phyloP scores from a whole-genome alignment of 1,284 basidiomycete genomes.

The Chondrostereum purpureum region DNA sequence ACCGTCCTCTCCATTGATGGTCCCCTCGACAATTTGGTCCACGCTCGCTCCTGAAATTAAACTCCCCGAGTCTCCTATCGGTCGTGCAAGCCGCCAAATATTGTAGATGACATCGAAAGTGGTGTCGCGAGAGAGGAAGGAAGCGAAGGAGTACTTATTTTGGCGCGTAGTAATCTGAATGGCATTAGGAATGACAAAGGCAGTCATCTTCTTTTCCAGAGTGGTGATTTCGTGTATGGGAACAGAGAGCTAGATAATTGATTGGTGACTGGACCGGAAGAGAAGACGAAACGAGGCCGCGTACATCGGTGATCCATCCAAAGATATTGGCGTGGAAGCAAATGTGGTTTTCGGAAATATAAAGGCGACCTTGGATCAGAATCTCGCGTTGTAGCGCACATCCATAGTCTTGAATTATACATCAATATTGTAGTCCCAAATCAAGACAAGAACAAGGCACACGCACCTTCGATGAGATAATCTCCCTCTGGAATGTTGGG shows the following conservation, averaged over 20 bases:
- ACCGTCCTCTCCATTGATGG: constrained; percentile 4
- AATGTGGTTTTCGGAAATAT: constrained; percentile 97
- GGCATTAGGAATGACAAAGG: constrained; percentile 97
- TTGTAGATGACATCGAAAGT: constrained; percentile 95
- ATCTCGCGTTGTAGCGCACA: constrained; percentile 96
- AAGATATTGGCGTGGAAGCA: constrained; percentile 99
- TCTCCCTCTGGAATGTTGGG: constrained; percentile 88
- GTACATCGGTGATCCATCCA: constrained; percentile 95
- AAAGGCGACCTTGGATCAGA: constrained; percentile 90
- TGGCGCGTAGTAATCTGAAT: constrained; percentile 85
- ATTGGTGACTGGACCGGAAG: too few relatives aligned
- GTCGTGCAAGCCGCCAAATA: constrained; percentile 90
- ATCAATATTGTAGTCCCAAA: neutral
- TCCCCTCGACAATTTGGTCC: constrained; percentile 14
- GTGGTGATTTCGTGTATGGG: constrained; percentile 87
- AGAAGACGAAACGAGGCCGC: constrained; percentile 21
- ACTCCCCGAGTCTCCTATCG: constrained; percentile 32
- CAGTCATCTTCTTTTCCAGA: constrained; percentile 98
- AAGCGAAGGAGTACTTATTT: constrained; percentile 88
- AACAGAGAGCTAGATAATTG: constrained; percentile 66
- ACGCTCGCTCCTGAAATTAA: constrained; percentile 1
- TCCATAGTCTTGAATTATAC: constrained; percentile 73
- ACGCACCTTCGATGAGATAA: constrained; percentile 92
- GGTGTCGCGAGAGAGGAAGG: constrained; percentile 93
- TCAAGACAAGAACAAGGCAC: constrained; percentile 4